Base-by-base conservation (phyloP, 2,329 filamentous ascomycete genomes). In the Cladosporium cucumerinum region DNA sequence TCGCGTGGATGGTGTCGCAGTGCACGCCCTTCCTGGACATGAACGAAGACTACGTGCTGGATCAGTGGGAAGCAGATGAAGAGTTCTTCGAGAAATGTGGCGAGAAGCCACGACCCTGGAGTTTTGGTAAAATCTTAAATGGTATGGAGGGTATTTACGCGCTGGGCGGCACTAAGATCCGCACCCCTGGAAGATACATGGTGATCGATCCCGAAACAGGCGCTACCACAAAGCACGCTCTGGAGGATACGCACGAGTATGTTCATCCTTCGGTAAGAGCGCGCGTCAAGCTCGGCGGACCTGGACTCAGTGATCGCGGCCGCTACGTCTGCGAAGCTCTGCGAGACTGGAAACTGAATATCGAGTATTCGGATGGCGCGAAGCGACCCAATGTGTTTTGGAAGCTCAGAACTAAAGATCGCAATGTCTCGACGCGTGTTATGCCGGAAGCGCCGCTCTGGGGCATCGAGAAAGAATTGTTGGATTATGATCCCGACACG, bases 1-100 rank as follows among this genome's bases (percentile, higher is more conserved):
- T 86, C 1, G 84, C 83, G 4, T 86, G 84, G 84, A 86, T 86
- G 84, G 83, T 85, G 70, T 78, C 79, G 59, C 82, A 85, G 64
- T 72, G 84, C 52, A 75, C 79, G 61, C 77, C 78, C 1, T 81
- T 82, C 52, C 70, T 82, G 65, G 81, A 82, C 66, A 78, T 83
- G 70, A 75, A 82, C 61, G 73, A 77, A 4, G 78, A 81, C 54
- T 83, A 82, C 66, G 66, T 83, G 18, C 76, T 82, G 26, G 79
- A 82, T 66, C 77, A 82, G 61, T 79, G 81, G 63, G 79, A 81
- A 23, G 72, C 77, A 28, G 81, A 78, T 7, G 78, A 79, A 8
- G 72, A 75, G 39, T 81, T 79, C 67, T 83, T 83, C 69, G 74
- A 78, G 39, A 74, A 76, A 28, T 68, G 73, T 0, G 73, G 77